Conservation (phyloP, 1,284 basidiomycete genomes). For the Xerocomus amazonicus region DNA sequence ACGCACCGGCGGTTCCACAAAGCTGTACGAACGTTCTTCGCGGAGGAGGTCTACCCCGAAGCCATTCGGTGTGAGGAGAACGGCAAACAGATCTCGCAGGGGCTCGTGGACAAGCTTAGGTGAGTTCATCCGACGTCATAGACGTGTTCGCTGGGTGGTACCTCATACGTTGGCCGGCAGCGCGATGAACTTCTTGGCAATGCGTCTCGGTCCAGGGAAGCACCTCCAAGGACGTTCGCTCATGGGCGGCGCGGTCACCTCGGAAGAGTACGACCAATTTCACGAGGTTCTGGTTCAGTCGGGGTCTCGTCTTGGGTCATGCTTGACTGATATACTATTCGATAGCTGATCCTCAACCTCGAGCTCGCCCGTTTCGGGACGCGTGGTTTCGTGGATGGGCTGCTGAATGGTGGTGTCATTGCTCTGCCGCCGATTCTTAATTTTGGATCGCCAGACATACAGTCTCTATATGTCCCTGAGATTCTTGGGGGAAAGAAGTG, state of each 20-base stretch:
- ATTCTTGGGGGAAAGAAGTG: conserved; percentile 79
- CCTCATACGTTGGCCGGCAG: conserved; percentile 31
- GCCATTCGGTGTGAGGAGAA: conserved; percentile 70
- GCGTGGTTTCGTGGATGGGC: conserved; percentile 82
- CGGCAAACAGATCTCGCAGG: conserved; percentile 74
- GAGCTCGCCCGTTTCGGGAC: conserved; percentile 83
- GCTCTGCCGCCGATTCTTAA: conserved; percentile 84
- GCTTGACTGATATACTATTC: conserved; percentile 10
- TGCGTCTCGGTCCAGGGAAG: conserved; percentile 88
- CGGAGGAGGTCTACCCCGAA: conserved; percentile 62
- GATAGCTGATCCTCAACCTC: conserved; percentile 76
- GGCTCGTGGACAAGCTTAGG: conserved; percentile 72
- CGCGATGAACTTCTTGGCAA: conserved; percentile 78
- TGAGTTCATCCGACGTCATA: conserved; percentile 32
- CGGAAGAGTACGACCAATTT: conserved; percentile 87
- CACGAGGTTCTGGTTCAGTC: conserved; percentile 49
- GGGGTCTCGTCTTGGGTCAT: neutral
- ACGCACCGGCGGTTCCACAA: conserved; percentile 65
- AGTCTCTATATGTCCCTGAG: conserved; percentile 69
- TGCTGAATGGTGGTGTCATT: conserved; percentile 80
- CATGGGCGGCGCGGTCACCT: conserved; percentile 80
- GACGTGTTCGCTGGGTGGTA: too few relatives aligned
- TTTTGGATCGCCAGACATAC: conserved; percentile 74
- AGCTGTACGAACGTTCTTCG: conserved; percentile 61
- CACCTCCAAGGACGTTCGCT: conserved; percentile 86